phyloP scores from a whole-genome alignment of 768 basidiomycete genomes.

The Hirschioporus abietinus region DNA sequence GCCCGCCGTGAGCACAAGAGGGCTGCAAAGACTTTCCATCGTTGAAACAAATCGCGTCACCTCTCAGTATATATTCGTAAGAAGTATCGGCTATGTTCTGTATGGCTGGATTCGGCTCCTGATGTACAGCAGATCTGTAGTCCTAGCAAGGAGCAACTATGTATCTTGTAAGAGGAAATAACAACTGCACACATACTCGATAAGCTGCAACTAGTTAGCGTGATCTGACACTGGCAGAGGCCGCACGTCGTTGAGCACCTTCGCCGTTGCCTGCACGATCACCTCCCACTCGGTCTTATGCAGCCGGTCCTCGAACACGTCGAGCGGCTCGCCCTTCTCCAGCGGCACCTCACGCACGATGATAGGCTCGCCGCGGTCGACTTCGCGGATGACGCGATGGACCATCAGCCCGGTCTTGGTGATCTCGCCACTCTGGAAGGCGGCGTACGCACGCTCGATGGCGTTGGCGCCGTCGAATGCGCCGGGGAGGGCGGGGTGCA shows the following conservation, averaged over 20 bases:
- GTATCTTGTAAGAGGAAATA: too few species aligned
- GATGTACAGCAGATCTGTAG: too few species aligned
- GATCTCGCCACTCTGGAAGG: conserved; percentile 80
- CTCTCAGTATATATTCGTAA: too few species aligned
- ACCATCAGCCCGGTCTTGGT: conserved; percentile 83
- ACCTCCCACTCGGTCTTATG: conserved; percentile 85
- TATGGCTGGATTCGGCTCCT: too few species aligned
- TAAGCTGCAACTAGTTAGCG: too few species aligned
- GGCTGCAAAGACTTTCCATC: too few species aligned
- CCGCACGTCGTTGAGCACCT: conserved; percentile 48
- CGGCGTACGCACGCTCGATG: conserved; percentile 83
- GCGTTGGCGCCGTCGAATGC: conserved; percentile 96
- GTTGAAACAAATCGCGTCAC: too few species aligned
- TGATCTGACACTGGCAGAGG: not conserved
- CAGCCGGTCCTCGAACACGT: conserved; percentile 68
- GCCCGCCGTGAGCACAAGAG: too few species aligned
- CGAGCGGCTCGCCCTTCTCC: conserved; percentile 61
- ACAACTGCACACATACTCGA: too few species aligned
- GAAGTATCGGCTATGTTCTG: too few species aligned
- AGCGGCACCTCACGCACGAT: conserved; percentile 77
- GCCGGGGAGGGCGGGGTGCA: conserved; percentile 94
- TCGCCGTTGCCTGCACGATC: conserved; percentile 81
- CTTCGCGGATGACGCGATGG: conserved; percentile 87
- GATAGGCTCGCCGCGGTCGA: conserved; percentile 88
- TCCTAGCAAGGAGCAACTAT: too few species aligned